phyloP scores from a whole-genome alignment of 192 early-diverging fungal genomes.

The Gorgonomyces haynaldii region DNA sequence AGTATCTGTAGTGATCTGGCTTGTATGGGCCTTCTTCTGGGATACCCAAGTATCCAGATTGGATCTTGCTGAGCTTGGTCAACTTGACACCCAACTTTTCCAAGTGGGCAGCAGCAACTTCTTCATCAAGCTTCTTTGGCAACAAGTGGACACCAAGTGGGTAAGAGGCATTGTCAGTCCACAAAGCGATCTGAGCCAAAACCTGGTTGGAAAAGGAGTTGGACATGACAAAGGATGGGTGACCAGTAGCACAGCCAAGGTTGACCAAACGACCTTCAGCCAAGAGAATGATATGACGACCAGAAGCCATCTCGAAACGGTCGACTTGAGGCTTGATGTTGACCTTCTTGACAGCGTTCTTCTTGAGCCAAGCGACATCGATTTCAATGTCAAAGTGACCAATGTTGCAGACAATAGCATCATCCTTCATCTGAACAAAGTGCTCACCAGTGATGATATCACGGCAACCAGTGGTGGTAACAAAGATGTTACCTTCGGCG shows the following conservation, averaged over 20 bases:
- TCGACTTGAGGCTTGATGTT: constrained; percentile 99
- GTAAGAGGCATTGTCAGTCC: constrained; percentile 80
- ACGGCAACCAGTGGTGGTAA: constrained; percentile 98
- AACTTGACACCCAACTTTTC: constrained; percentile 93
- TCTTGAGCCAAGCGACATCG: constrained; percentile 96
- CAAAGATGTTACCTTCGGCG: constrained; percentile 88
- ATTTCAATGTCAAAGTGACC: constrained; percentile 99
- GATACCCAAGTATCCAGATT: constrained; percentile 78
- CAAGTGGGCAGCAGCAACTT: constrained; percentile 92
- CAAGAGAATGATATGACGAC: constrained; percentile 91
- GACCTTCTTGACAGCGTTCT: constrained; percentile 72
- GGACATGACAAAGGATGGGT: constrained; percentile 99
- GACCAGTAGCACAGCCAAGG: constrained; percentile 97
- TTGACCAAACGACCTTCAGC: constrained; percentile 99
- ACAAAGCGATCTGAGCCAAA: constrained; percentile 96
- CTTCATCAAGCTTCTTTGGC: constrained; percentile 99
- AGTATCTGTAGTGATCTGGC: constrained; percentile 94
- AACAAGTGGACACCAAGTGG: constrained; percentile 94
- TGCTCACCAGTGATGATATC: constrained; percentile 93
- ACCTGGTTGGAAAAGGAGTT: constrained; percentile 99
- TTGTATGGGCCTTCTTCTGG: constrained; percentile 84
- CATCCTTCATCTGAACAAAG: constrained; percentile 92
- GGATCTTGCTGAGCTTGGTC: constrained; percentile 60
- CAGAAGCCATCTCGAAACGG: constrained; percentile 82
- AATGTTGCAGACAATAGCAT: constrained; percentile 99